phyloP scores from a whole-genome alignment of 257 asterid species.

The Cordia subcordata region DNA sequence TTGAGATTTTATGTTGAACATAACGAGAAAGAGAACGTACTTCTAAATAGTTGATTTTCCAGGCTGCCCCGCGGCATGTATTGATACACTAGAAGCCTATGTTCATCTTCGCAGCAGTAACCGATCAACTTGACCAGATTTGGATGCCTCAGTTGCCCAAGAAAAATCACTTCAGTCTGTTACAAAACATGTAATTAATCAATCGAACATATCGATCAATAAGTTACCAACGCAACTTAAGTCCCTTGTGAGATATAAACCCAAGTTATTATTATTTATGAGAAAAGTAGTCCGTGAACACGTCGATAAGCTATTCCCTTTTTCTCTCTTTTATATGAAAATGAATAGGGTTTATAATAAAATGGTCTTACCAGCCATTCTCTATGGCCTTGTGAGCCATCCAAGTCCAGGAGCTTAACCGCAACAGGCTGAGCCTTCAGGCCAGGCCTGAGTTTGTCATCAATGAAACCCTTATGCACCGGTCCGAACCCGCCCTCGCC shows the following conservation, averaged over 20 bases:
- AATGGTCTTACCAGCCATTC: slow-evolving; percentile 77
- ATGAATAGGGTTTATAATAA: not conserved
- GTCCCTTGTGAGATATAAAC: too few relatives aligned
- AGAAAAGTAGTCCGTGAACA: too few relatives aligned
- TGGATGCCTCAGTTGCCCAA: slow-evolving; percentile 82
- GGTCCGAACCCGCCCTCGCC: slow-evolving; percentile 99
- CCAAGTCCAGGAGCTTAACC: slow-evolving; percentile 83
- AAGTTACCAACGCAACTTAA: too few relatives aligned
- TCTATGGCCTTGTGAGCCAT: slow-evolving; percentile 82
- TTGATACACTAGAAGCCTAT: slow-evolving; percentile 80
- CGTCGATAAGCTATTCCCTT: too few relatives aligned
- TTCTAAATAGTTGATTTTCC: slow-evolving; percentile 87
- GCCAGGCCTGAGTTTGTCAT: slow-evolving; percentile 72
- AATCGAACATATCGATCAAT: not conserved
- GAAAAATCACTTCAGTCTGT: slow-evolving; percentile 83
- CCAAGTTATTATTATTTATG: too few relatives aligned
- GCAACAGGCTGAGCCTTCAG: slow-evolving; percentile 96
- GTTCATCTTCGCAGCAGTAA: slow-evolving; percentile 96
- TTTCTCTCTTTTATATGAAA: too few relatives aligned
- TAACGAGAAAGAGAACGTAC: slow-evolving; percentile 31
- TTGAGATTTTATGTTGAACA: too few relatives aligned
- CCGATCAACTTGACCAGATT: slow-evolving; percentile 90
- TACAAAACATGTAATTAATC: not conserved
- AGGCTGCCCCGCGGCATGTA: slow-evolving; percentile 96
- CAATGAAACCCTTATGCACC: slow-evolving; percentile 91